These are phyloP conservation scores for Termitomyces sp. DNA, from an alignment of 768 basidiomycete species.

Conservation along the genomic window DNA sequence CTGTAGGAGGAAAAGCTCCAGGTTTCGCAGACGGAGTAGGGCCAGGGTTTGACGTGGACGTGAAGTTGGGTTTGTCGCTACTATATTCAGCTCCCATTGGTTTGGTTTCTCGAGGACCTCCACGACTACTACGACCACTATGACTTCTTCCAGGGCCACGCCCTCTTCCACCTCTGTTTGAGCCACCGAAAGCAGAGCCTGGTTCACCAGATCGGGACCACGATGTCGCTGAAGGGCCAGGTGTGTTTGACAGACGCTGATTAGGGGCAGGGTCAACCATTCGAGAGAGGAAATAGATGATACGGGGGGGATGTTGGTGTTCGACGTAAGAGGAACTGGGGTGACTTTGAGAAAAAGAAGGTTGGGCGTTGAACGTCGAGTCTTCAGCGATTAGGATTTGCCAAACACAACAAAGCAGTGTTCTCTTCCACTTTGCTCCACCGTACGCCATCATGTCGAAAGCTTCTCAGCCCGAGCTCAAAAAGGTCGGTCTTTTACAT, in stretches of 20 bases:
- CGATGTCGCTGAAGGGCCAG: conserved; percentile 25
- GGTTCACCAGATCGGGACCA: conserved; percentile 44
- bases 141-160: conserved; percentile 23
- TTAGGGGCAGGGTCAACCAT: conserved; percentile 40
- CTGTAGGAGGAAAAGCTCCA: background rate
- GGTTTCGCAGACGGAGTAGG: conserved; percentile 16
- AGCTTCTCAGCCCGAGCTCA: conserved; percentile 94
- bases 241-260: conserved; percentile 18
- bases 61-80: conserved; percentile 12
- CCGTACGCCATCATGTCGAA: conserved; percentile 74
- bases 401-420: conserved; percentile 34
- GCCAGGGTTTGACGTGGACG: conserved; percentile 13
- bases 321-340: background rate
- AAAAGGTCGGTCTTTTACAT: conserved; percentile 64
- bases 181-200: conserved; percentile 41
- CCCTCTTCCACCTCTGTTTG: conserved; percentile 30
- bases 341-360: background rate
- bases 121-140: conserved; percentile 26
- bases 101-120: conserved; percentile 16
- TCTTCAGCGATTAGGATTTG: background rate
- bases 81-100: conserved; percentile 15
- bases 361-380: too few relatives aligned
- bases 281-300: background rate
- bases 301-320: background rate
- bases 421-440: conserved; percentile 4